These are phyloP conservation scores for Begonia fuchsioides DNA, from an alignment of 306 rosid genomes.

Conservation along the genomic window DNA sequence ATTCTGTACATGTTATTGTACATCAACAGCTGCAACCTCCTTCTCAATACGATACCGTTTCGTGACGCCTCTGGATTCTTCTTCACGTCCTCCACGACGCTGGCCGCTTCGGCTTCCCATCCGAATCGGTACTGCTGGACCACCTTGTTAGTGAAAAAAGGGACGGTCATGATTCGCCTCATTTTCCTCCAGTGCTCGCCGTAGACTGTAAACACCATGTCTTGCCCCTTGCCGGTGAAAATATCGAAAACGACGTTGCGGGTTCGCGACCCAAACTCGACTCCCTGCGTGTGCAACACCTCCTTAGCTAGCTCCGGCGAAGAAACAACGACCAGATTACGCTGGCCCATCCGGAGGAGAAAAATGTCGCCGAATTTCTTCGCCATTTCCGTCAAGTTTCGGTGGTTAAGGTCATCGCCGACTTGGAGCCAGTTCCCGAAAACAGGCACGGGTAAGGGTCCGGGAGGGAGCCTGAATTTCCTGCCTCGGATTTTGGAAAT, in stretches of 20 bases:
- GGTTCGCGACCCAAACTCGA: slow-evolving; percentile 75
- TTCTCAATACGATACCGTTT: slow-evolving; percentile 37
- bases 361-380: slow-evolving; percentile 56
- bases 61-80: slow-evolving; percentile 25
- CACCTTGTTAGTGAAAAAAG: no score
- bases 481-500: slow-evolving; percentile 48
- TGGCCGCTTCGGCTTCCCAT: slow-evolving; percentile 57
- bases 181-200: slow-evolving; percentile 89
- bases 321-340: slow-evolving; percentile 57
- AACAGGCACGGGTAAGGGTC: slow-evolving; percentile 55
- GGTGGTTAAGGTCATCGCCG: no score
- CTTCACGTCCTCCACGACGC: slow-evolving; percentile 54
- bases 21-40: slow-evolving; percentile 62
- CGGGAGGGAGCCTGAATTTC: slow-evolving; percentile 68
- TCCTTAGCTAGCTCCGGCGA: slow-evolving; percentile 79
- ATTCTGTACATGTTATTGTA: slow-evolving; percentile 82
- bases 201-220: slow-evolving; percentile 81
- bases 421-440: slow-evolving; percentile 90
- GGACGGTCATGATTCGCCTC: no score
- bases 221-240: slow-evolving; percentile 74
- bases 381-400: no score
- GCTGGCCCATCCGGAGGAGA: slow-evolving; percentile 78
- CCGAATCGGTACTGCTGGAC: slow-evolving; percentile 64
- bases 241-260: slow-evolving; percentile 77
- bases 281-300: slow-evolving; percentile 71